Conservation (phyloP, 805 yeast species). For the Candida coleopterorum region DNA sequence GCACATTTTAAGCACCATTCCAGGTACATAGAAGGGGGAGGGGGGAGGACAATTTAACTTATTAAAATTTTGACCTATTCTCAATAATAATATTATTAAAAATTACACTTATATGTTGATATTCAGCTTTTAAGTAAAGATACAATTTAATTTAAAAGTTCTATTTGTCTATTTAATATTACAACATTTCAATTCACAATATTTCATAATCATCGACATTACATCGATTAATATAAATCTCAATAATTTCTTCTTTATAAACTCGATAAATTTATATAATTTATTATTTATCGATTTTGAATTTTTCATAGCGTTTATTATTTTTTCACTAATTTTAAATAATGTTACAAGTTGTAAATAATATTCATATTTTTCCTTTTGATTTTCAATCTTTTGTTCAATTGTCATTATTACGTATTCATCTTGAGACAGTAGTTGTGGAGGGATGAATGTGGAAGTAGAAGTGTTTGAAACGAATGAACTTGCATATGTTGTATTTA, state of each 20-base stretch:
- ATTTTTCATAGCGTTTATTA: conserved; percentile 7
- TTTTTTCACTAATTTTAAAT: conserved; percentile 11
- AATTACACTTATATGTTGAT: too few species aligned
- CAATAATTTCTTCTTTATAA: conserved; percentile 29
- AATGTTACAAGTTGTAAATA: conserved; percentile 25
- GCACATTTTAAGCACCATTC: too few species aligned
- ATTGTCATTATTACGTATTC: conserved; percentile 9
- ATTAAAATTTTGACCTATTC: too few species aligned
- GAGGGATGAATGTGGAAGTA: conserved; percentile 1
- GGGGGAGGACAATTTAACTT: too few species aligned
- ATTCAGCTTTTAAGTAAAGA: too few species aligned
- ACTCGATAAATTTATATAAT: conserved; percentile 28
- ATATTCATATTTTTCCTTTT: conserved; percentile 29
- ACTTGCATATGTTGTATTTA: conserved; percentile 2
- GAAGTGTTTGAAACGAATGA: conserved; percentile 5
- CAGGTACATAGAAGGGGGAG: too few species aligned
- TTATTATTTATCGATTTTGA: conserved; percentile 9
- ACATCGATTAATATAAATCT: conserved; percentile 35
- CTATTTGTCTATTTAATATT: not conserved
- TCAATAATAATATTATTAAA: too few species aligned
- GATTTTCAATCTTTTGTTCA: conserved; percentile 26
- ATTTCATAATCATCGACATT: conserved; percentile 29
- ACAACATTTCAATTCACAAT: conserved; percentile 19
- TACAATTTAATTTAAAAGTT: too few species aligned
- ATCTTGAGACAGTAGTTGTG: not conserved